Base-by-base conservation (phyloP, 768 basidiomycete genomes). In the Hericium rajendrae region DNA sequence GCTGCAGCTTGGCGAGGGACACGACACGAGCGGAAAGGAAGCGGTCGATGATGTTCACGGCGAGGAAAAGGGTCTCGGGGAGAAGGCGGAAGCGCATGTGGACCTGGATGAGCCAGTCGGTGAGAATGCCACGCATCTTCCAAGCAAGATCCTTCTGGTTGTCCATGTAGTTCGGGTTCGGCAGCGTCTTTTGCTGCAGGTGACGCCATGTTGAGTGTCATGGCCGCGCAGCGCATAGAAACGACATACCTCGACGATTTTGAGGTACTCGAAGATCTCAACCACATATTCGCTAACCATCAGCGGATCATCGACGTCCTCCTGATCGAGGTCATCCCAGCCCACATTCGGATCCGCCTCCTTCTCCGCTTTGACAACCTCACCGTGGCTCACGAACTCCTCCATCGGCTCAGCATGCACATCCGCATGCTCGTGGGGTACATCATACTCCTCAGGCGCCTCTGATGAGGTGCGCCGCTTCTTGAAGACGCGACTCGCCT, bases 281-380 rank as follows among this genome's bases (percentile, higher is more conserved):
- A 76, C 76, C 53, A 97, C 94, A 67, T 99, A 99, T 71, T 97
- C 92, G 73, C 86, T 88, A 62, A 97, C 94, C 94, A 97, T 97
- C 59, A 91, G 77, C 13, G 95, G 97, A 67, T 99, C 95, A 52
- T 94, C 92, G 54, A 76, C 82, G 68, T 97, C 94, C 20, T 94
- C 93, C 1, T 82, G 84, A 62, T 97, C 94, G 15, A 98, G 79
- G 66, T 98, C 95, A 32, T 88, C 88, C 94, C 93, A 98, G 66
- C 74, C 62, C 60, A 76, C 77, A 56, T 86, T 76, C 3, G 84
- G 84, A 62, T 86, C 85, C 4, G 81, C 84, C 66, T 88, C 88
- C 3, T 65, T 68, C 59, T 83, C 81, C 12, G 73, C 74, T 37
- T 82, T 73, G 18, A 61, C 58, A 15, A 61, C 51, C 26, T 61